A percentile compares a stretch with the other conserved stretches of the same genome.
Conservation (phyloP, 2,329 filamentous ascomycete species). For the Salinomyces thailandicus region DNA sequence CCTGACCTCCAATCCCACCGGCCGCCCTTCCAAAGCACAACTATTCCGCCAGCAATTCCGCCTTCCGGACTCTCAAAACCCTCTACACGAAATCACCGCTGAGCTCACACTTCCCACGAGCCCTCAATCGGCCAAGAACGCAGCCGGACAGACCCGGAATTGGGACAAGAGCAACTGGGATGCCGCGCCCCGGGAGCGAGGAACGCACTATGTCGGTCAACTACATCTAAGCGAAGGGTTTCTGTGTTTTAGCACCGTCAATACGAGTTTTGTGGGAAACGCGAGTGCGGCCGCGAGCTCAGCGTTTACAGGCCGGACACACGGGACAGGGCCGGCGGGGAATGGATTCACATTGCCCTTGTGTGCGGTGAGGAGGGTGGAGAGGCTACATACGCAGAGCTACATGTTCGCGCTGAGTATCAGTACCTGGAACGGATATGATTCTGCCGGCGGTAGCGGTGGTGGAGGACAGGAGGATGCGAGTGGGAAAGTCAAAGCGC, state of each 20-base stretch:
- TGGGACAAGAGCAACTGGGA: slow-evolving; percentile 57
- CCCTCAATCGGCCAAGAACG: slow-evolving; percentile 18
- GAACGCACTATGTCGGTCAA: slow-evolving; percentile 70
- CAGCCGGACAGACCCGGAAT: slow-evolving; percentile 23
- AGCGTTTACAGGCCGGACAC: slow-evolving; percentile 82
- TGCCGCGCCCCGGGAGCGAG: slow-evolving; percentile 52
- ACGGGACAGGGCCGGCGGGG: slow-evolving; percentile 82
- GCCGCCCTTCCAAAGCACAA: slow-evolving; percentile 81
- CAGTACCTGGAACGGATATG: slow-evolving; percentile 76
- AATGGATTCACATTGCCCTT: slow-evolving; percentile 94
- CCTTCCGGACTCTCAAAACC: slow-evolving; percentile 81
- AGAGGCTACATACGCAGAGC: slow-evolving; percentile 83
- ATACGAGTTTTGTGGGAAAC: slow-evolving; percentile 72
- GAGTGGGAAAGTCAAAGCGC: slow-evolving; percentile 38
- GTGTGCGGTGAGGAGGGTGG: slow-evolving; percentile 81
- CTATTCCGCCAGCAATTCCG: slow-evolving; percentile 96
- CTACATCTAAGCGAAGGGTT: slow-evolving; percentile 90
- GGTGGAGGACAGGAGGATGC: slow-evolving; percentile 18
- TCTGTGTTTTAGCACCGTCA: slow-evolving; percentile 92
- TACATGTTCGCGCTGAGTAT: slow-evolving; percentile 88
- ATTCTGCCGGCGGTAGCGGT: slow-evolving; percentile 42
- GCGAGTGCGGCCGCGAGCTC: slow-evolving; percentile 71
- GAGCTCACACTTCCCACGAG: slow-evolving; percentile 75
- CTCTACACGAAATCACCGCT: slow-evolving; percentile 90
- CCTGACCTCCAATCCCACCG: slow-evolving; percentile 47